These are phyloP conservation scores for Pseudogymnoascus sp. DNA, from an alignment of 2,329 filamentous ascomycete species.

Conservation along the genomic window DNA sequence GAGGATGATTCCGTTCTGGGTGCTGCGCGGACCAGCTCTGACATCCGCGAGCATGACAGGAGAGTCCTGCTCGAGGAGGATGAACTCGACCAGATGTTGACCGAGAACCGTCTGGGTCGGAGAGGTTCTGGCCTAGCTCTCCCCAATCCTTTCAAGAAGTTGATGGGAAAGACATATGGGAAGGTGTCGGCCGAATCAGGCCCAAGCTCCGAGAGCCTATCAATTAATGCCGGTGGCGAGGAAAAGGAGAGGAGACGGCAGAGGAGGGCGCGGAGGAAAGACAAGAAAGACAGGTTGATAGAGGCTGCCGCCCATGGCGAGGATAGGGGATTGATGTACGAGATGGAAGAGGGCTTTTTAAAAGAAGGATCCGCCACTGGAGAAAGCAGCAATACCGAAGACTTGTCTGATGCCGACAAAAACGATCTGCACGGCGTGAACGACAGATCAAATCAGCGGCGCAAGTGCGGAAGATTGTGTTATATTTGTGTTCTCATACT, in stretches of 20 bases:
- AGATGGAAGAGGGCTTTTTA: conserved; percentile 77
- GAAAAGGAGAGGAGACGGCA: conserved; percentile 37
- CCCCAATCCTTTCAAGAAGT: conserved; percentile 33
- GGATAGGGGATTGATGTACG: conserved; percentile 72
- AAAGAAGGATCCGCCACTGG: conserved; percentile 58
- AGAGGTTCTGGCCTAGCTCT: conserved; percentile 20
- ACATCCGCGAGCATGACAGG: conserved; percentile 61
- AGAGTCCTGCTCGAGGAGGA: conserved; percentile 70
- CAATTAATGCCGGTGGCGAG: neutral
- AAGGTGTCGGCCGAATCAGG: conserved; percentile 39
- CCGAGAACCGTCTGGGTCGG: conserved; percentile 38
- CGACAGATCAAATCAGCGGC: conserved; percentile 40
- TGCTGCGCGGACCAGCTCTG: conserved; percentile 58
- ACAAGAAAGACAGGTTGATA: conserved; percentile 45
- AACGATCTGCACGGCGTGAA: conserved; percentile 38
- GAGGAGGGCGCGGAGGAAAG: conserved; percentile 37
- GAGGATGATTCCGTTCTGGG: conserved; percentile 64
- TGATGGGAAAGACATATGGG: conserved; percentile 21
- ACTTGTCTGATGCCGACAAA: conserved; percentile 51
- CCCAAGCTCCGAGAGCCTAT: conserved; percentile 31
- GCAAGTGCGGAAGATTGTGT: conserved; percentile 45
- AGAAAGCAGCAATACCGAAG: conserved; percentile 52
- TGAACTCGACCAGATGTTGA: conserved; percentile 54
- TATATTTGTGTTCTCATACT: conserved; percentile 45
- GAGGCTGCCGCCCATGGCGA: conserved; percentile 52